Conservation (phyloP, 139 green algal genomes). For the Zygnema cylindricum region DNA sequence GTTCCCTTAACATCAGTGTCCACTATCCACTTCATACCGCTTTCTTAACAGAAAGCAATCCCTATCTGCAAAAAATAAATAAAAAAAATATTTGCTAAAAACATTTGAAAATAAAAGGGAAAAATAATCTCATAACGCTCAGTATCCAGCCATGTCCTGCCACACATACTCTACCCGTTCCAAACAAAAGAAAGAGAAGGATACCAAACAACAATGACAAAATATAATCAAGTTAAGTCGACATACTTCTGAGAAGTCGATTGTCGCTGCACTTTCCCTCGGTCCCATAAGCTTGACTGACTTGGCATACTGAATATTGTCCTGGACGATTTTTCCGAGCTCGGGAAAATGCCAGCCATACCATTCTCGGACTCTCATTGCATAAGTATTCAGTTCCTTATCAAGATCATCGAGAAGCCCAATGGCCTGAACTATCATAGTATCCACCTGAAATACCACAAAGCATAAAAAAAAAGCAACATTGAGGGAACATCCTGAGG, state of each 20-base stretch:
- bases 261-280: conserved; percentile 77
- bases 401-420: conserved; percentile 97
- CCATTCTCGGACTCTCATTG: conserved; percentile 98
- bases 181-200: no score
- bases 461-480: not conserved
- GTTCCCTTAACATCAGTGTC: no score
- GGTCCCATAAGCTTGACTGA: conserved; percentile 88
- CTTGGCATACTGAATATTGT: conserved; percentile 98
- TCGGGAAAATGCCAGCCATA: conserved; percentile 99
- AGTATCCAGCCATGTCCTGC: no score
- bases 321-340: conserved; percentile 94
- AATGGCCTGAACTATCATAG: conserved; percentile 95
- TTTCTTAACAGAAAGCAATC: no score
- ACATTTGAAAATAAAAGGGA: no score
- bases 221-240: no score
- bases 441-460: conserved; percentile 68
- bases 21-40: no score
- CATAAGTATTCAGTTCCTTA: conserved; percentile 99
- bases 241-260: conserved; percentile 88
- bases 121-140: no score
- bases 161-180: no score
- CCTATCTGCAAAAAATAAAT: no score
- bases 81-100: no score
- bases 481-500: not conserved
- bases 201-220: no score